These are phyloP conservation scores for Polytrichum commune DNA, from an alignment of 225 moss, liverwort and hornwort species.

Conservation along the genomic window DNA sequence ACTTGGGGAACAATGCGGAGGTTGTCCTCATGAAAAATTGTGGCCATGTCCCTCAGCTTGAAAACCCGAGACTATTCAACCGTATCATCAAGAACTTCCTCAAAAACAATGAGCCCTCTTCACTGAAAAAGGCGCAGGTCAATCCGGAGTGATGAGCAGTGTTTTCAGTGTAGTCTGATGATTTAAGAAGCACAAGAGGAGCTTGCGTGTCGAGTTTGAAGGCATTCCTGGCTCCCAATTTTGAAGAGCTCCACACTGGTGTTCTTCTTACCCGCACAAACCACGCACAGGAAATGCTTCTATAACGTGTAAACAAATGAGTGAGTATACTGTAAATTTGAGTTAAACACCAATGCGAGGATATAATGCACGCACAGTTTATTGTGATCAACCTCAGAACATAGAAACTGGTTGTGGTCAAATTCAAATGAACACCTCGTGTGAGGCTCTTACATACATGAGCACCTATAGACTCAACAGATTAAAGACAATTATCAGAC, in stretches of 20 bases:
- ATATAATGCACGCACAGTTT: too few species aligned
- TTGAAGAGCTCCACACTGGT: background rate
- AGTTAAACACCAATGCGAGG: too few species aligned
- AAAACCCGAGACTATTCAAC: conserved; percentile 41
- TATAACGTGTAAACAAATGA: too few species aligned
- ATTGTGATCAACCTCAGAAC: too few species aligned
- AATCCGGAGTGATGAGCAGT: background rate
- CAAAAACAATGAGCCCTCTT: conserved; percentile 7
- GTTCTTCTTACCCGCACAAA: too few species aligned
- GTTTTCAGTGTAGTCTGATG: background rate
- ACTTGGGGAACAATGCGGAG: conserved; percentile 23
- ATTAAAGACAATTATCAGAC: too few species aligned
- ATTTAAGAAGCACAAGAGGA: background rate
- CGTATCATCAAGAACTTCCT: conserved; percentile 27
- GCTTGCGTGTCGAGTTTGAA: background rate
- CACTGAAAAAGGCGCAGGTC: conserved; percentile 17
- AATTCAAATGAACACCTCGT: too few species aligned
- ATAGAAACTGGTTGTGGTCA: too few species aligned
- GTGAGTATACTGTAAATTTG: too few species aligned
- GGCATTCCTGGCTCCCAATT: background rate
- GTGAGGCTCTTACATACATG: too few species aligned
- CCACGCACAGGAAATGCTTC: too few species aligned
- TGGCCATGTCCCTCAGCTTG: conserved; percentile 35
- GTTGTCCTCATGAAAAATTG: conserved; percentile 32
- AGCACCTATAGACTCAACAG: too few species aligned